Conservation (phyloP, 768 basidiomycete genomes). For the Tulasnella sp. region DNA sequence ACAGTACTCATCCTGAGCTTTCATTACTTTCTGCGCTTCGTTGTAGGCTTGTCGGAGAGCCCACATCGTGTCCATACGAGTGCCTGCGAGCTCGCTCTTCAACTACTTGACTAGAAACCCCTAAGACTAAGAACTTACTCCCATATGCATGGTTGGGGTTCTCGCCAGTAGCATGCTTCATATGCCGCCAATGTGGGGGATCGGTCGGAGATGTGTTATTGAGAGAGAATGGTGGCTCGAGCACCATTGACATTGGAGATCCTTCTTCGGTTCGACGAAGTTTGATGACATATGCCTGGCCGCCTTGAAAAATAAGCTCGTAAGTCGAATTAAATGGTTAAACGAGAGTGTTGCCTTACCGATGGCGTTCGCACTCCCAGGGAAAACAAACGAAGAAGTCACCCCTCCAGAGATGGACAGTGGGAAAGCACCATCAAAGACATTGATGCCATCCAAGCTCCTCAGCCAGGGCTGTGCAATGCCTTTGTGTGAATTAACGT, state of each 20-base stretch:
- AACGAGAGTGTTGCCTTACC: conserved; percentile 45
- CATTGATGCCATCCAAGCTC: conserved; percentile 79
- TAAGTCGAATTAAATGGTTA: neutral
- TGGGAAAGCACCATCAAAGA: conserved; percentile 69
- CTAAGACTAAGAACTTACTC: neutral
- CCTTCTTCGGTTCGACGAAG: conserved; percentile 63
- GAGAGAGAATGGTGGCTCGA: conserved; percentile 67
- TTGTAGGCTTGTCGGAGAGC: conserved; percentile 69
- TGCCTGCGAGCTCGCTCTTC: conserved; percentile 12
- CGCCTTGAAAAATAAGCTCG: conserved; percentile 44
- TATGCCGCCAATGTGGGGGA: conserved; percentile 66
- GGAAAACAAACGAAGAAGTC: conserved; percentile 76
- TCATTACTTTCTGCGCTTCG: conserved; percentile 59
- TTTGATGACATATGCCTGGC: conserved; percentile 76
- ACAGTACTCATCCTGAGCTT: conserved; percentile 67
- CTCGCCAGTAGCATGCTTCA: conserved; percentile 58
- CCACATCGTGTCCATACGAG: conserved; percentile 75
- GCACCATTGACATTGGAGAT: conserved; percentile 61
- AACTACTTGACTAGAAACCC: neutral
- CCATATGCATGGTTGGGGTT: conserved; percentile 44
- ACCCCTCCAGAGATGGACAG: conserved; percentile 82
- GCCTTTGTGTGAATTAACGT: conserved; percentile 63
- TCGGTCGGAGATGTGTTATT: conserved; percentile 42
- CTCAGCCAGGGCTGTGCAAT: conserved; percentile 72
- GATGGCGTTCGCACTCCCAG: conserved; percentile 63